Percentiles rank a stretch among this genome's conserved stretches.
These are phyloP conservation scores for Rubia peregrina DNA, from an alignment of 305 asterid species.

Conservation along the genomic window DNA sequence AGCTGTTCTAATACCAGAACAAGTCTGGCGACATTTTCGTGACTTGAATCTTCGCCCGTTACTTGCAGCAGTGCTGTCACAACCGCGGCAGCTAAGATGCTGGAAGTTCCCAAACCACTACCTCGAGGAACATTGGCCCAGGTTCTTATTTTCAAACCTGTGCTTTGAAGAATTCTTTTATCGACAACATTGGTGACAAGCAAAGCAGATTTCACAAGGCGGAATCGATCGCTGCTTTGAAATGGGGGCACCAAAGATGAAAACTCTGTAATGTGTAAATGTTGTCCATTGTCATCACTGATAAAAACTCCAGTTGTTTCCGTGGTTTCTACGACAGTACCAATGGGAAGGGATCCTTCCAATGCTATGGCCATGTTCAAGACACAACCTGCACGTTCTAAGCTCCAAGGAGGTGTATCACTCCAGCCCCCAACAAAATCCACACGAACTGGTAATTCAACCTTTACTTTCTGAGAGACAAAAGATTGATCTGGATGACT, in stretches of 20 bases:
- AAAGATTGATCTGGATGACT: constrained; percentile 36
- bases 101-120: constrained; percentile 96
- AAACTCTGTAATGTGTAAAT: constrained; percentile 36
- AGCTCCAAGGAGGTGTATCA: constrained; percentile 99
- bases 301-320: constrained; percentile 41
- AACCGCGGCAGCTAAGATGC: constrained; percentile 91
- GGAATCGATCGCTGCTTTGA: constrained; percentile 65
- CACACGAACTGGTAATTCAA: constrained; percentile 90
- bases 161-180: constrained; percentile 32
- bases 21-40: constrained; percentile 75
- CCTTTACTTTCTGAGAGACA: constrained; percentile 54
- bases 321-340: constrained; percentile 62
- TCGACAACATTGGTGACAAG: constrained; percentile 55
- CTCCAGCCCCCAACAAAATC: constrained; percentile 99
- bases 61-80: constrained; percentile 84
- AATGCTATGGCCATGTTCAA: constrained; percentile 89
- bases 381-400: constrained; percentile 94
- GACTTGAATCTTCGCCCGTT: constrained; percentile 65
- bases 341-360: constrained; percentile 72
- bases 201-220: constrained; percentile 88
- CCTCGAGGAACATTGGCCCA: constrained; percentile 99
- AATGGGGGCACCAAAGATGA: constrained; percentile 73
- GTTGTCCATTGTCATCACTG: constrained; percentile 59
- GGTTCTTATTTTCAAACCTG: constrained; percentile 65
- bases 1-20: constrained; percentile 88